A percentile compares a stretch with the other conserved stretches of the same genome.
Conservation (phyloP, 805 yeast species). For the Yarrowia hollandica region DNA sequence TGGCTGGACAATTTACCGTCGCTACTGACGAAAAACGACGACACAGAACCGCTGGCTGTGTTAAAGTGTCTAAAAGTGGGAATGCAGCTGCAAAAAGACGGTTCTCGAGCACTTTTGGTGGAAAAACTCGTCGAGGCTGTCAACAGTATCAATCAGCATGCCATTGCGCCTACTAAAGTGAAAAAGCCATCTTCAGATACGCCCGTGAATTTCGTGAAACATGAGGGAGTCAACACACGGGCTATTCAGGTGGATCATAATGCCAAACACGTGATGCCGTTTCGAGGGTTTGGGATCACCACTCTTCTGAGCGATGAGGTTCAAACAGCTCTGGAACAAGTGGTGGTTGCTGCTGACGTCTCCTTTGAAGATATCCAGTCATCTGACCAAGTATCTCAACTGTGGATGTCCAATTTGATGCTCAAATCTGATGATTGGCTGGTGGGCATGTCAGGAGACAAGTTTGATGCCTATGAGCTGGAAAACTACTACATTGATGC, state of each 20-base stretch:
- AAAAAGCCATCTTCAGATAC: not conserved
- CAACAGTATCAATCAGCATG: not conserved
- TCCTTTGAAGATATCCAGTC: slow-evolving; percentile 20
- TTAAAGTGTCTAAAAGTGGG: slow-evolving; percentile 32
- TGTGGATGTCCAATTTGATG: slow-evolving; percentile 21
- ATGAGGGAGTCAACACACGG: not conserved
- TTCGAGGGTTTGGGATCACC: not conserved
- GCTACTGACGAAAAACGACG: slow-evolving; percentile 36
- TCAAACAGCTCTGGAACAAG: slow-evolving; percentile 5
- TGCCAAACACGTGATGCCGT: slow-evolving; percentile 24
- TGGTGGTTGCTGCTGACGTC: slow-evolving; percentile 3
- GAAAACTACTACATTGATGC: slow-evolving; percentile 31
- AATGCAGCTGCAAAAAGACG: slow-evolving; percentile 5
- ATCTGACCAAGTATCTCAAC: not conserved
- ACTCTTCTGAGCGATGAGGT: not conserved
- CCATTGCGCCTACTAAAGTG: not conserved
- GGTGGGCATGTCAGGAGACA: slow-evolving; percentile 6
- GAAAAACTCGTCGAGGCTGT: slow-evolving; percentile 6
- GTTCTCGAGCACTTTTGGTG: slow-evolving; percentile 4
- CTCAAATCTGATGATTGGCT: slow-evolving; percentile 25
- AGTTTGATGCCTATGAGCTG: slow-evolving; percentile 27
- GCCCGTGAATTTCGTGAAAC: not conserved
- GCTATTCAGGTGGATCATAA: slow-evolving; percentile 12
- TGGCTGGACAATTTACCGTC: slow-evolving; percentile 40
- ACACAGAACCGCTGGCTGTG: slow-evolving; percentile 30